Percentiles rank a stretch among this genome's conserved stretches.
phyloP scores from a whole-genome alignment of 768 basidiomycete genomes.

The Boletus sp. region DNA sequence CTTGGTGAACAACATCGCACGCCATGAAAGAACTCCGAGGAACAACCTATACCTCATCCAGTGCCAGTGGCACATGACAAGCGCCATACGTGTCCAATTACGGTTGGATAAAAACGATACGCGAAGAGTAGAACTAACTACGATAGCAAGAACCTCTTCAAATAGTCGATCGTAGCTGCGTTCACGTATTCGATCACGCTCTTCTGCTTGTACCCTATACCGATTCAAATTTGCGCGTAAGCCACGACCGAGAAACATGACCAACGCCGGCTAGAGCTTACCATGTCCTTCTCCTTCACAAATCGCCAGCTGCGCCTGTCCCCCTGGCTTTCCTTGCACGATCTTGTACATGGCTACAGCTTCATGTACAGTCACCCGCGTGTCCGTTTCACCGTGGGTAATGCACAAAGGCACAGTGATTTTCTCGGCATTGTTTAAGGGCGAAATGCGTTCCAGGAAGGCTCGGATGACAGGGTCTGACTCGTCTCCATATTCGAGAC shows the following conservation, averaged over 20 bases:
- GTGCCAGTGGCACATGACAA: too few species aligned
- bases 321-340: conserved; percentile 21
- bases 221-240: background rate
- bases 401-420: conserved; percentile 38
- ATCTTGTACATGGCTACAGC: conserved; percentile 39
- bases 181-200: conserved; percentile 43
- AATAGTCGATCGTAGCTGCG: conserved; percentile 38
- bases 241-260: background rate
- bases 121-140: conserved; percentile 5
- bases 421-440: conserved; percentile 37
- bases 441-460: conserved; percentile 40
- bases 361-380: conserved; percentile 39
- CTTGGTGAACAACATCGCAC: too few species aligned
- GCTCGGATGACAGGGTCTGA: conserved; percentile 35
- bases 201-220: conserved; percentile 42
- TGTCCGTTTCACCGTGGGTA: conserved; percentile 43
- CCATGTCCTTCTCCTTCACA: conserved; percentile 45
- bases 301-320: conserved; percentile 37
- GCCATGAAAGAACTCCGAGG: too few species aligned
- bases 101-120: background rate
- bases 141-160: conserved; percentile 35
- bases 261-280: conserved; percentile 16
- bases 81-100: background rate
- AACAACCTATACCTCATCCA: too few species aligned
- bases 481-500: conserved; percentile 44